Conservation (phyloP, 148 eudicot species). For the Pouteria glomerata region DNA sequence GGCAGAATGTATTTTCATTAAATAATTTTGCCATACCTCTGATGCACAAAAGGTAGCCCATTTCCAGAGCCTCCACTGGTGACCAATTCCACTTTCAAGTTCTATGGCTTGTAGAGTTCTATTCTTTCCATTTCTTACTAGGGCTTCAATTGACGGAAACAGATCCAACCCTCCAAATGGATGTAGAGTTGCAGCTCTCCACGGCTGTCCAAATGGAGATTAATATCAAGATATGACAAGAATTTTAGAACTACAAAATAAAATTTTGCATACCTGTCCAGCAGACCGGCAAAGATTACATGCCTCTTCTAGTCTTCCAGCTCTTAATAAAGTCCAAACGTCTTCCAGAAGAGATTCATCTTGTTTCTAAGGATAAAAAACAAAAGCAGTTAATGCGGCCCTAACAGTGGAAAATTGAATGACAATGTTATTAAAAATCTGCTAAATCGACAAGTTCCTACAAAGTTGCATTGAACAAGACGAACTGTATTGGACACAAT, state of each 20-base stretch:
- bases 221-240: slow-evolving; percentile 11
- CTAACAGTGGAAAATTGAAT: too few relatives aligned
- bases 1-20: background rate
- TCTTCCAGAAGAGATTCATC: slow-evolving; percentile 95
- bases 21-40: slow-evolving; percentile 45
- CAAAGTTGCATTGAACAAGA: slow-evolving; percentile 1
- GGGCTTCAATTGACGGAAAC: slow-evolving; percentile 70
- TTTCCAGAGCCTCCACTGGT: slow-evolving; percentile 91
- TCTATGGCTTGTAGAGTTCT: slow-evolving; percentile 88
- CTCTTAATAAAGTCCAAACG: slow-evolving; percentile 83
- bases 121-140: slow-evolving; percentile 74
- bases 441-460: background rate
- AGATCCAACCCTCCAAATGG: slow-evolving; percentile 76
- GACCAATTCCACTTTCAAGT: slow-evolving; percentile 80
- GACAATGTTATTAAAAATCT: background rate
- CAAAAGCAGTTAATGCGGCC: too few relatives aligned
- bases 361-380: slow-evolving; percentile 56
- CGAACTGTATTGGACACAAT: background rate
- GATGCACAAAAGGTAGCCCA: slow-evolving; percentile 97
- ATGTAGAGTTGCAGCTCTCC: slow-evolving; percentile 84
- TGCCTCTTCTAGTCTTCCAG: slow-evolving; percentile 92
- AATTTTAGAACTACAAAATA: background rate
- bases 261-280: slow-evolving; percentile 66
- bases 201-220: slow-evolving; percentile 53
- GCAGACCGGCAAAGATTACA: slow-evolving; percentile 92